Base-by-base conservation (phyloP, 495 filamentous ascomycete genomes). In the Glarea lozoyensis region DNA sequence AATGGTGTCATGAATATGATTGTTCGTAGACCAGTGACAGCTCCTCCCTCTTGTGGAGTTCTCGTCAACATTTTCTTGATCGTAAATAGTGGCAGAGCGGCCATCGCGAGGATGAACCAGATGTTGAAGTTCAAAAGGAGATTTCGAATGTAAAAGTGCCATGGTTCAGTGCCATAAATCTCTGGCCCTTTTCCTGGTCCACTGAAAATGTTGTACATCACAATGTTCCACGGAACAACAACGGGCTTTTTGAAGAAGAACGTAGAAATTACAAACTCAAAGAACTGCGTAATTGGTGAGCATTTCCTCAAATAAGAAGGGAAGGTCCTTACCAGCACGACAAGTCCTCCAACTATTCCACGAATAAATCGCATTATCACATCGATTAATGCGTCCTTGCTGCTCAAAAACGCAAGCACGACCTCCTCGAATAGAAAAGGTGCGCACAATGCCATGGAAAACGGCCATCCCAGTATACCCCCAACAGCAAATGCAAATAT, bases 121-220 rank as follows among this genome's bases (percentile, higher is more conserved):
- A 89, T 58, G 52, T 95, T 95, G 73, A 97, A 97, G 66, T 99
- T 99, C 45, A 99, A 68, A 18, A 83, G 62, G 13, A 97, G 72
- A 55, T 99, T 99, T 52, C 80, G 81, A 49, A 95, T 67, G 60
- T 99, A 99, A 61, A 97, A 99, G 30, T 85, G 79, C 93, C 92
- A 96, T 22, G 90, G 87, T 56, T 99, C 93, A 15, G 86, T 93
- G 19, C 93, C 93, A 57, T 94, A 99, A 42, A 99, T 92, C 38
- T 92, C 73, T 1, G 93, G 93, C 0, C 93, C 93, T 57, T 72
- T 73, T 31, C 78, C 81, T 5, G 79, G 67, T 2, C 74, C 79
- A 39, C 83, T 82, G 54, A 97, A 86, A 23, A 99, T 73, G 59
- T 99, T 99, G 70, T 99, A 99, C 44, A 82, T 75, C 45, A 97